Percentiles rank a stretch among this genome's conserved stretches.
These are phyloP conservation scores for Neofusicoccum ribis DNA, from an alignment of 2,329 filamentous ascomycete species.

Conservation along the genomic window DNA sequence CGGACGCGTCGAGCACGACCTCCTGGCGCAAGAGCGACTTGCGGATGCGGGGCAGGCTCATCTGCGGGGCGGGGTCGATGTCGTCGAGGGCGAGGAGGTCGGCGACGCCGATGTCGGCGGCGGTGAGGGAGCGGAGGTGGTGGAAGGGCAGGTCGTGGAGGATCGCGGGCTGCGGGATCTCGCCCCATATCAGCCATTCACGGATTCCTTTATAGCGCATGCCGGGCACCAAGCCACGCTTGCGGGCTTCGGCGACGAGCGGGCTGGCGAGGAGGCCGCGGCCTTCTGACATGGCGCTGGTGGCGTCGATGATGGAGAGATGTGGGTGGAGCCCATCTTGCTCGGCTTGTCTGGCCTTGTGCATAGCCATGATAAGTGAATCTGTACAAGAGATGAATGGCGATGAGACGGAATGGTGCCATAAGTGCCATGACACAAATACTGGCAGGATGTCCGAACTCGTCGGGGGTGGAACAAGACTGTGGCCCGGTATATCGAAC, in stretches of 20 bases:
- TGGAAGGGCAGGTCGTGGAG: not conserved
- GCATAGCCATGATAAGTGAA: not conserved
- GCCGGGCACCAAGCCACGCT: not conserved
- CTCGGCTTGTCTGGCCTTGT: not conserved
- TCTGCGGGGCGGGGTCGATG: not conserved
- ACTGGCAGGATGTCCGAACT: not conserved
- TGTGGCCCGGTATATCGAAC: not conserved
- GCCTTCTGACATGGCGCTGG: not conserved
- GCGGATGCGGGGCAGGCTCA: not conserved
- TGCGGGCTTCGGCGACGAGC: not conserved
- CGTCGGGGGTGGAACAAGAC: not conserved
- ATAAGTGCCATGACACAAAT: not conserved
- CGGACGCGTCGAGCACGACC: not conserved
- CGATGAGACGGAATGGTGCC: not conserved
- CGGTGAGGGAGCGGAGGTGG: not conserved
- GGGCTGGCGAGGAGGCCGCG: not conserved
- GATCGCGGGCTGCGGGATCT: not conserved
- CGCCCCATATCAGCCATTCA: not conserved
- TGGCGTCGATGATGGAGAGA: not conserved
- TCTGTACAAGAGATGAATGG: conserved; percentile 3
- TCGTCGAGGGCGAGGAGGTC: not conserved
- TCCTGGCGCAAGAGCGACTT: not conserved
- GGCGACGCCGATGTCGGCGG: not conserved
- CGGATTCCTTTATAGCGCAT: not conserved
- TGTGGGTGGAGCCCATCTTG: not conserved